Conservation (phyloP, 768 basidiomycete genomes). For the Podaxis sp. region DNA sequence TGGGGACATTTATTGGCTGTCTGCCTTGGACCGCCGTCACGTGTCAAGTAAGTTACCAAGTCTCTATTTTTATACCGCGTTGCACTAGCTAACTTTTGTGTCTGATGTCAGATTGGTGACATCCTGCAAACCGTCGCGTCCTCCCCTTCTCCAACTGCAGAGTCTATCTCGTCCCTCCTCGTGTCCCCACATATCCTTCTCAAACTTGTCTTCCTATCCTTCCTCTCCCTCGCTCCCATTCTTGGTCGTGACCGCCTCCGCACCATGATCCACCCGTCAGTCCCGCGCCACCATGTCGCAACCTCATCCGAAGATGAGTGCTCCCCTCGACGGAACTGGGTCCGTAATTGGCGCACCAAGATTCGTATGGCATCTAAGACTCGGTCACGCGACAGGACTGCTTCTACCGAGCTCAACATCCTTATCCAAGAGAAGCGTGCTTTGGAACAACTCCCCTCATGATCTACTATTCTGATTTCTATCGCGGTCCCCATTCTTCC, state of each 20-base stretch:
- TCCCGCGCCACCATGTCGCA: slow-evolving; percentile 3
- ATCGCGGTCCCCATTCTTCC: slow-evolving; percentile 7
- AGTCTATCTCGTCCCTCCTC: slow-evolving; percentile 82
- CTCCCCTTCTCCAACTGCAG: slow-evolving; percentile 61
- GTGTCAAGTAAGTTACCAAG: slow-evolving; percentile 58
- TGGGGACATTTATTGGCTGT: slow-evolving; percentile 80
- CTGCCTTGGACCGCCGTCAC: slow-evolving; percentile 91
- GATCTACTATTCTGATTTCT: slow-evolving; percentile 15
- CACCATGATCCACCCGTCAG: slow-evolving; percentile 41
- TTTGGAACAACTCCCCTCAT: slow-evolving; percentile 36
- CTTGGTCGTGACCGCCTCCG: slow-evolving; percentile 67
- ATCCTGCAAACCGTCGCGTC: slow-evolving; percentile 82
- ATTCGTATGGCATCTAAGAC: slow-evolving; percentile 52
- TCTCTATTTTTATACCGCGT: slow-evolving; percentile 15
- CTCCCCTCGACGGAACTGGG: slow-evolving; percentile 50
- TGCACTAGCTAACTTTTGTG: slow-evolving; percentile 2
- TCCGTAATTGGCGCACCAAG: slow-evolving; percentile 64
- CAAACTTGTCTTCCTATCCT: slow-evolving; percentile 79
- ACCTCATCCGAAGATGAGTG: slow-evolving; percentile 21
- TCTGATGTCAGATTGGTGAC: slow-evolving; percentile 66
- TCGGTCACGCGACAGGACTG: slow-evolving; percentile 39
- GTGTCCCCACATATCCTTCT: slow-evolving; percentile 77
- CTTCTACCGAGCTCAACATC: slow-evolving; percentile 41
- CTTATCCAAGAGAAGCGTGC: slow-evolving; percentile 56
- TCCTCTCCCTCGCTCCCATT: slow-evolving; percentile 84